Base-by-base conservation (phyloP, 805 yeast species). In the Yamadazyma ubonensis region DNA sequence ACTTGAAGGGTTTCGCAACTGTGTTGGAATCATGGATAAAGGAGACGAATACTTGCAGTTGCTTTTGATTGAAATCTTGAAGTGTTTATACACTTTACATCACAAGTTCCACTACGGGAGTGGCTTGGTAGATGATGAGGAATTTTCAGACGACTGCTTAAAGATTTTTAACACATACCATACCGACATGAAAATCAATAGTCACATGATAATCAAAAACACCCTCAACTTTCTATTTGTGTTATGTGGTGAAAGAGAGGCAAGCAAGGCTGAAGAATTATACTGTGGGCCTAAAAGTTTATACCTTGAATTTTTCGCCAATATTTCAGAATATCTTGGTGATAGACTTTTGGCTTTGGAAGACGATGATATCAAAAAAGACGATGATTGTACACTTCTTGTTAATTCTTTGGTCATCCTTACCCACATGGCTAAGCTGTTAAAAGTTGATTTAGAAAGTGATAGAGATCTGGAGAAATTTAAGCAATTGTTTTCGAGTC, bases 51-150 rank as follows among this genome's bases (percentile, higher is more conserved):
- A 10, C n/a, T 53, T 37, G 29, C 36, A 41, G 19, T 38, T 41
- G 39, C 44, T 42, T 19, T 39, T 48, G 22, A 41, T 35, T 10
- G 65, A 59, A 33, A 38, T 58, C 16, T 43, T 57, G 35, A 59
- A 59, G 39, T 51, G 59, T 12, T 41, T 57, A 16, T 56, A 53
- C 34, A 52, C 61, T 23, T 42, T 59, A 30, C 50, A 53, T 33
- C 60, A 58, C 37, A 54, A 55, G 34, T 50, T 46, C 29, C 41
- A 43, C 19, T 29, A 38, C 35, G 46, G 49, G 4, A 18, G 33
- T 5, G 26, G 32, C 28, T 38, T 43, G 33, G 41, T 46, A 1
- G 41, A 43, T 19, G 49, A 46, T 22, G 49, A 46, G 36, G 36
- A 23, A 22, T 43, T 42, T 27, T 29, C 43, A n/a, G 45, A 48